Evolutionary conservation across 2,329 filamentous ascomycete genomes (phyloP), one percentile per base, ranked within the genome.

Genomic region (Colletotrichum truncatum): DNA sequence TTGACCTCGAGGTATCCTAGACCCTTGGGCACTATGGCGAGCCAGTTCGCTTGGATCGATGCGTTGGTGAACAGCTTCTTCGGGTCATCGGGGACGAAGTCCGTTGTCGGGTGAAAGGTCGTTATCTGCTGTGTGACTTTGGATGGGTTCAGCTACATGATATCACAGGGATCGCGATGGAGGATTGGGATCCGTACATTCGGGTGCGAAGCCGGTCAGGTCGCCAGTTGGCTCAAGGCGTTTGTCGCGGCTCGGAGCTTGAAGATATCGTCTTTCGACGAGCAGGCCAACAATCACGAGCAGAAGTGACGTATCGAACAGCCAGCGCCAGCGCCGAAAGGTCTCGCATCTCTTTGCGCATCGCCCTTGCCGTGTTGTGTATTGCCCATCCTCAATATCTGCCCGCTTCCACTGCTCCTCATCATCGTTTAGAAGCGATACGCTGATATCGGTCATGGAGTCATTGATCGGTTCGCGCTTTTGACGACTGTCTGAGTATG

Each of bases 1-100:
- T 77, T 72, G 49, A 81, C 70, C 32, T 73, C 68, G 18, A 81
- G 71, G 66, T 80, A 82, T 41, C 79, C 80, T 4, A 81, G 74
- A 4, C 80, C 79, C 64, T 75, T 76, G 12, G 80, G 80, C 8
- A 82, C 76, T 5, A 81, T 72, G 34, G 70, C 67, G 3, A 81
- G 69, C 80, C 80, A 82, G 51, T 75, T 77, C 38, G 74, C 34
- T 43, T 67, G 67, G 14, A 73, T 69, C 2, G 73, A 73, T 36
- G 72, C 68, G 3, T 75, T 70, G 5, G 74, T 75, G 60, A 81
- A 81, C 70, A 82, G 79, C 28, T 78, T 73, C 10, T 77, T 75
- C 5, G 75, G 74, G 55, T 81, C 77, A 57, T 78, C 75, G 8
- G 80, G 80, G 14, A 77, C 69, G 63, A 76, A 82, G 3, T 62